Conservation (phyloP, 1,139 yeast species). For the Candida glucosophila region DNA sequence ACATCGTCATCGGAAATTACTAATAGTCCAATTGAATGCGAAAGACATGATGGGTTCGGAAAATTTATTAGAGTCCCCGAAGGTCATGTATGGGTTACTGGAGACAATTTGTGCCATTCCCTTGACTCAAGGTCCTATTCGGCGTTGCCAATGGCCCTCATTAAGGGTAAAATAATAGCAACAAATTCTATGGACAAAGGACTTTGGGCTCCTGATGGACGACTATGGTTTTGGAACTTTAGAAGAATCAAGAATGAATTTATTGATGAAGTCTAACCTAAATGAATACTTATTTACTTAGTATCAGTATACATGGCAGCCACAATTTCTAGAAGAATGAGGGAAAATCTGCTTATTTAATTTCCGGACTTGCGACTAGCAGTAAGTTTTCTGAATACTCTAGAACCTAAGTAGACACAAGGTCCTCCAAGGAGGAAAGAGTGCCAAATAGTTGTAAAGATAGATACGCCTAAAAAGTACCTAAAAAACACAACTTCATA, state of each 20-base stretch:
- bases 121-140: constrained; percentile 86
- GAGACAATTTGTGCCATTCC: constrained; percentile 85
- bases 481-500: constrained; percentile 56
- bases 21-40: constrained; percentile 19
- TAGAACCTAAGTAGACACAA: constrained; percentile 60
- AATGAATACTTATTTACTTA: too few species aligned
- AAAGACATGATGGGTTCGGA: constrained; percentile 39
- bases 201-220: constrained; percentile 15
- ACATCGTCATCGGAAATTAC: constrained; percentile 50
- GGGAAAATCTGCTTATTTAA: too few species aligned
- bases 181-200: constrained; percentile 39
- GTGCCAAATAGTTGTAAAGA: constrained; percentile 59
- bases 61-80: constrained; percentile 63
- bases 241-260: constrained; percentile 44
- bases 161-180: constrained; percentile 82
- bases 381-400: constrained; percentile 38
- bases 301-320: too few species aligned
- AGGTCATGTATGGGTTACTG: constrained; percentile 97
- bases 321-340: too few species aligned
- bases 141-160: constrained; percentile 77
- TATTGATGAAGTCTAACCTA: constrained; percentile 11
- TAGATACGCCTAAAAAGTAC: constrained; percentile 64
- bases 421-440: constrained; percentile 45
- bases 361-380: too few species aligned
- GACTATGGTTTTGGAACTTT: constrained; percentile 41